Base-by-base conservation (phyloP, 176 grass and related monocot genomes). In the Secale cereale region DNA sequence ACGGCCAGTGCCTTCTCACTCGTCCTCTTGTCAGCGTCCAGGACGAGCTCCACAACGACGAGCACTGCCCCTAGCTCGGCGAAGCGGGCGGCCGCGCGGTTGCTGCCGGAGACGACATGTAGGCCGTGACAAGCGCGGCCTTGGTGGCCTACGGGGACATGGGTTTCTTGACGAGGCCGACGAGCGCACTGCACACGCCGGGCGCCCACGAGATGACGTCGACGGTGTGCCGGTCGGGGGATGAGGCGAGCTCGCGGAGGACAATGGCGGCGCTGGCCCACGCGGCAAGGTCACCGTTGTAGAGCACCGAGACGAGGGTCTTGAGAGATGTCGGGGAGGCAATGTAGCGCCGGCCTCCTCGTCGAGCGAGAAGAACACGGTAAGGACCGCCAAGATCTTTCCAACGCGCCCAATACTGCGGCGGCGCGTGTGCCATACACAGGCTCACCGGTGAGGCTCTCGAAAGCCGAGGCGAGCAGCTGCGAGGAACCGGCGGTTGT, bases 1-100 rank as follows among this genome's bases (percentile, higher is more conserved):
- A 85, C 84, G 0, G 78, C 94, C 4, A 96, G 37, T 0, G 91
- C 88, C 86, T 91, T 96, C 94, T 91, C 89, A 62, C 81, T 87
- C 31, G 83, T 43, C 60, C 89, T 84, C 71, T 83, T 96, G 78
- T 96, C 91, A 8, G 86, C 50, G 68, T 91, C 89, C 1, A 96
- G 89, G 16, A 96, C 70, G 61, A 64, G 77, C 40, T 96, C 94
- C 7, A 91, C 40, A 16, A 86, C 65, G 6, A 71, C 65, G 8
- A n/a, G n/a, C n/a, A n/a, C n/a, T n/a, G n/a, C n/a, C n/a, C n/a
- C n/a, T n/a, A n/a, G n/a, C n/a, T 54, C 73, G 0, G 69, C 57
- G 4, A 86, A 35, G 85, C 2, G 67, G 65, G 32, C 27, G 20
- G 32, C n/a, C n/a, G n/a, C n/a, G n/a, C n/a, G n/a, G n/a, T 83